These are phyloP conservation scores for Chlamydomonas eustigma DNA, from an alignment of 139 green algal species.

Conservation along the genomic window DNA sequence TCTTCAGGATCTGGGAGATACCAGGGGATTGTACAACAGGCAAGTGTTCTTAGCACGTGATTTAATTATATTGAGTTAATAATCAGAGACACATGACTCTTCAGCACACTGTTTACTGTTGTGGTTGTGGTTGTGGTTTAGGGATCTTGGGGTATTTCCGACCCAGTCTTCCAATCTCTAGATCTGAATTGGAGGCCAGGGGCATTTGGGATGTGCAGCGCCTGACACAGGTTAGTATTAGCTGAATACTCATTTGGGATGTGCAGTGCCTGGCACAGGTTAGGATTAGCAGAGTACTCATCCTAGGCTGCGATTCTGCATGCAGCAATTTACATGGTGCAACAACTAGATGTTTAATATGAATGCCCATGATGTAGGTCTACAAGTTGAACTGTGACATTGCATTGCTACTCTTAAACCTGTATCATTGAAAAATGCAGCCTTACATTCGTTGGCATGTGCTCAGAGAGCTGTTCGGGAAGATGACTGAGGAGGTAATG, in stretches of 20 bases:
- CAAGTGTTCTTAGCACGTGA: not conserved
- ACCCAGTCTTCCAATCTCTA: constrained; percentile 65
- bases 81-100: not conserved
- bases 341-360: too few relatives aligned
- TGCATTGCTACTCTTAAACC: too few relatives aligned
- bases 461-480: constrained; percentile 51
- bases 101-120: too few relatives aligned
- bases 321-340: too few relatives aligned
- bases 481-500: constrained; percentile 35
- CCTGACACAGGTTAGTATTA: constrained; percentile 26
- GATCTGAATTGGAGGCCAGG: constrained; percentile 73
- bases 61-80: too few relatives aligned
- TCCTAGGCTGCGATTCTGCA: constrained; percentile 26
- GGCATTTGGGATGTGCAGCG: constrained; percentile 86
- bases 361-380: too few relatives aligned
- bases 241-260: constrained; percentile 72
- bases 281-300: constrained; percentile 47
- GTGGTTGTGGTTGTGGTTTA: too few relatives aligned
- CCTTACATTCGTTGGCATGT: constrained; percentile 50
- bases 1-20: constrained; percentile 99
- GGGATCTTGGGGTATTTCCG: constrained; percentile 85
- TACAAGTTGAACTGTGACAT: too few relatives aligned
- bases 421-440: too few relatives aligned
- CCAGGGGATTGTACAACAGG: constrained; percentile 60
- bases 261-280: constrained; percentile 50